Base-by-base conservation (phyloP, 495 filamentous ascomycete species). In the Talaromyces proteolyticus region DNA sequence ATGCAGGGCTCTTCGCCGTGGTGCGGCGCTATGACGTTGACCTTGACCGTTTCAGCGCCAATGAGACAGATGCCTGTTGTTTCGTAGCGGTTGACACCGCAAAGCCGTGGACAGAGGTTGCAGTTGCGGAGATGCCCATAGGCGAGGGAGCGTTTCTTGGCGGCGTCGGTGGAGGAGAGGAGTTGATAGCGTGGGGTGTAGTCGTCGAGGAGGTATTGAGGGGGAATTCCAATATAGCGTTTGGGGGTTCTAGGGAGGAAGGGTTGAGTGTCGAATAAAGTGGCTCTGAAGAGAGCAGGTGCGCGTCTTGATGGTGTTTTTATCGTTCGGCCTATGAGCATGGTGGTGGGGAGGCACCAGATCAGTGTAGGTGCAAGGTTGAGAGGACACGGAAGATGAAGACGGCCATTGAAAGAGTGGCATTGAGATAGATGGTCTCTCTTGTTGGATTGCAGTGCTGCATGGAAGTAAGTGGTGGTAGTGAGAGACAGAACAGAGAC, bases 21-120 rank as follows among this genome's bases (percentile, higher is more conserved):
- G 53, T 69, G 68, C 12, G 86, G 87, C n/a, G 86, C 85, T 48
- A 91, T 86, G 18, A 82, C 81, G 52, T 87, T 87, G 49, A 89
- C 83, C 57, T 86, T 88, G 42, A 79, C 86, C 42, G 70, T 81
- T 45, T 82, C 72, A 1, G 78, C 78, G 17, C 85, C 85, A 54
- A 89, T 88, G 19, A 90, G 65, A 57, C 86, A 90, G 56, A 79
- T 67, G n/a, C 86, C 86, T 17, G 83, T 86, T 48, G 67, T 80
- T 60, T 88, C 78, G 49, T 79, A 87, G 20, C 86, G 78, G 60
- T 91, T 89, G 17, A 89, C 82, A 21, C 79, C 78, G 63, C 87
- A 91, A 11, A 79, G 71, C 1, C 86, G 73, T 0, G 87, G 87
- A 52, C 85, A 92, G 19, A 91, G 76, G 54, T 90, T 91, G 66